phyloP scores from a whole-genome alignment of 345 rosid genomes.

The Bruguiera parviflora region DNA sequence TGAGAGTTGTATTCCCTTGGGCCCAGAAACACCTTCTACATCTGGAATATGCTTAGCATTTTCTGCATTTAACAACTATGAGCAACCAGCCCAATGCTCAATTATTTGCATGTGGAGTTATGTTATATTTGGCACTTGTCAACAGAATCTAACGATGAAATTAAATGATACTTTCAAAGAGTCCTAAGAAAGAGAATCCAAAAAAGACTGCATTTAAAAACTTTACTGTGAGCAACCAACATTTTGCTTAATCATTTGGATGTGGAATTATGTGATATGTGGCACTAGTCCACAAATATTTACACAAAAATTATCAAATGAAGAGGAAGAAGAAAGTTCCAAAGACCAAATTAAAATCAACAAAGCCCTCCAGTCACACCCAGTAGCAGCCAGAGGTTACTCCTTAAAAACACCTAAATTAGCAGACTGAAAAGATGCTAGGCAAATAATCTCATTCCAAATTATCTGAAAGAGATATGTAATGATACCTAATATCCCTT shows the following conservation, averaged over 20 bases:
- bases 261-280: too few relatives aligned
- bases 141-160: not conserved
- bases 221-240: too few relatives aligned
- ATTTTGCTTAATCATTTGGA: too few relatives aligned
- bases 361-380: not conserved
- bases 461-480: too few relatives aligned
- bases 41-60: slow-evolving; percentile 52
- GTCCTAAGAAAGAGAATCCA: too few relatives aligned
- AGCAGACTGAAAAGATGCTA: not conserved
- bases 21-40: slow-evolving; percentile 48
- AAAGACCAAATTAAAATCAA: not conserved
- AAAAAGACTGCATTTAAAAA: too few relatives aligned
- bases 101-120: not conserved
- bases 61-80: slow-evolving; percentile 43
- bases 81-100: not conserved
- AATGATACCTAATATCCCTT: too few relatives aligned
- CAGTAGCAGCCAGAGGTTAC: not conserved
- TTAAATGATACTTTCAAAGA: too few relatives aligned
- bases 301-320: too few relatives aligned
- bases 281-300: too few relatives aligned
- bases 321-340: not conserved
- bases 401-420: not conserved
- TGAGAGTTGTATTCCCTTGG: slow-evolving; percentile 63
- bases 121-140: not conserved
- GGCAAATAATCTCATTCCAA: too few relatives aligned